Base-by-base conservation (phyloP, 2,329 filamentous ascomycete species). In the Albifimbria verrucaria region DNA sequence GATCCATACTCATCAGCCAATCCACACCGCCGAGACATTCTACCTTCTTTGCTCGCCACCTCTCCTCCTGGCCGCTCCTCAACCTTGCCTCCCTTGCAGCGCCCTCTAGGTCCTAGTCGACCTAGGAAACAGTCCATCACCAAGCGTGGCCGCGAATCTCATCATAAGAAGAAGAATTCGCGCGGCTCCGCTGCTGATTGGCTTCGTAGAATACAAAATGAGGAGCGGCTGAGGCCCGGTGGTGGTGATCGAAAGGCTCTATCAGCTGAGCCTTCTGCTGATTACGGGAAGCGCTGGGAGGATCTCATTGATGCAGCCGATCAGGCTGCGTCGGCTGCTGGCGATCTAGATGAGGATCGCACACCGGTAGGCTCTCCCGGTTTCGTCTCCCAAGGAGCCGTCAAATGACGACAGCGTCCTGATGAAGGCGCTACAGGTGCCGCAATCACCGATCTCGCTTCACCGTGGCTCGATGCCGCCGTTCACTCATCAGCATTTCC, bases 281-380 rank as follows among this genome's bases (percentile, higher is more conserved):
- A 89, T 55, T 89, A 89, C 72, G 92, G 90, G 59, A 96, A 94
- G 74, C 82, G 93, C 64, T 97, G 93, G 94, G 91, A 96, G 71
- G 93, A 97, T 70, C 79, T 97, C 55, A 95, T 97, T 59, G 92
- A 97, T 71, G 93, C 93, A 50, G 93, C 90, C 36, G 72, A 74
- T 55, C 72, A 75, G 52, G 73, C 81, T 51, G 92, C 93, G 26
- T 96, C 91, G 56, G 92, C 92, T 24, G 95, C 91, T 3, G 92
- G 96, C 73, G 93, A 88, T 63, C 82, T 94, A 66, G 91, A 96
- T 68, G 92, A 92, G 66, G 92, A 96, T 71, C 83, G 93, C 68
- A 95, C 90, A 68, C 90, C 90, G 65, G 90, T 95, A 82, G 79
- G 86, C 79, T 23, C 46, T 21, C 2, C 55, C 28, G 3, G 21